A percentile compares a stretch with the other conserved stretches of the same genome.
Evolutionary conservation across 345 rosid species (phyloP).

Genomic region (Brassica napus): Da-Ae NC_063447.1:61832001-61832500

Average conservation of each 20-base stretch:
- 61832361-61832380: too few relatives aligned
- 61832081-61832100: constrained; percentile 11
- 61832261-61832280: too few relatives aligned
- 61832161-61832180: not conserved
- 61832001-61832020: constrained; percentile 35
- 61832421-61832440: not conserved
- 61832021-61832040: not conserved
- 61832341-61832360: too few relatives aligned
- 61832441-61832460: not conserved
- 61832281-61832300: too few relatives aligned
- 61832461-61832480: not conserved
- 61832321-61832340: too few relatives aligned
- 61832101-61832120: not conserved
- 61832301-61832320: too few relatives aligned
- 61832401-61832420: too few relatives aligned
- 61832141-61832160: not conserved
- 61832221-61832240: too few relatives aligned
- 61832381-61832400: too few relatives aligned
- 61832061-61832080: constrained; percentile 11
- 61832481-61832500: constrained; percentile 9
- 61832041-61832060: constrained; percentile 35
- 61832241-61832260: too few relatives aligned
- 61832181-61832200: too few relatives aligned
- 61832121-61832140: not conserved
- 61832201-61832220: too few relatives aligned